These are phyloP conservation scores for Phytophthora tubulina DNA, from an alignment of 352 stramenopile genomes.

Conservation along the genomic window DNA sequence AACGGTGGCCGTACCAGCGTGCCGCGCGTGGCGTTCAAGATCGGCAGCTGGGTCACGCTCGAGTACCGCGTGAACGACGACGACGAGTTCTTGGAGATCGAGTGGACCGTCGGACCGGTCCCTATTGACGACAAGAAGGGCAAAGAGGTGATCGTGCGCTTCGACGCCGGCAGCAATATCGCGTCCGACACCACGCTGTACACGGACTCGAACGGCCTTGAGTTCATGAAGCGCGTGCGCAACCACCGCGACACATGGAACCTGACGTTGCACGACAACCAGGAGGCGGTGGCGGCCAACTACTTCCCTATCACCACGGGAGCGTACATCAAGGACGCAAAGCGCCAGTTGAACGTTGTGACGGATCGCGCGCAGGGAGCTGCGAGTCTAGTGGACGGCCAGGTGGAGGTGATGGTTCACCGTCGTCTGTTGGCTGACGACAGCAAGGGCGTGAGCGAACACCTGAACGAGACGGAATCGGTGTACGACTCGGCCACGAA, in stretches of 20 bases:
- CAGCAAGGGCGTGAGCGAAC: constrained; percentile 92
- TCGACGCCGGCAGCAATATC: constrained; percentile 70
- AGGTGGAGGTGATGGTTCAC: constrained; percentile 99
- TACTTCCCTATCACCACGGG: constrained; percentile 98
- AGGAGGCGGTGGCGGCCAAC: constrained; percentile 95
- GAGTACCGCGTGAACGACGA: constrained; percentile 90
- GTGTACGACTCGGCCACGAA: constrained; percentile 66
- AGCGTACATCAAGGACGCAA: constrained; percentile 93
- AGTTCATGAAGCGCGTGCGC: constrained; percentile 93
- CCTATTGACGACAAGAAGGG: constrained; percentile 85
- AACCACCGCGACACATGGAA: constrained; percentile 93
- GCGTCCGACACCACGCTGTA: constrained; percentile 74
- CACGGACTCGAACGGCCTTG: constrained; percentile 96
- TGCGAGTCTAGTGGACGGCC: constrained; percentile 89
- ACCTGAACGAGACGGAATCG: constrained; percentile 94
- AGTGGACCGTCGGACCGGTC: constrained; percentile 92
- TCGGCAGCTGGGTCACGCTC: constrained; percentile 92
- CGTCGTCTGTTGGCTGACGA: constrained; percentile 95
- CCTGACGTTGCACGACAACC: constrained; percentile 87
- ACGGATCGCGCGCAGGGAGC: constrained; percentile 94
- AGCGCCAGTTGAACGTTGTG: constrained; percentile 87
- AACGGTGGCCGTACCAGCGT: constrained; percentile 19
- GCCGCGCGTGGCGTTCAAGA: constrained; percentile 77
- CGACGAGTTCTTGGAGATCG: constrained; percentile 93
- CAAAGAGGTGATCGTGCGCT: constrained; percentile 97